Evolutionary conservation across 768 basidiomycete species (phyloP), one percentile per base, ranked within the genome.

Genomic region (Lactarius deliciosus): DNA sequence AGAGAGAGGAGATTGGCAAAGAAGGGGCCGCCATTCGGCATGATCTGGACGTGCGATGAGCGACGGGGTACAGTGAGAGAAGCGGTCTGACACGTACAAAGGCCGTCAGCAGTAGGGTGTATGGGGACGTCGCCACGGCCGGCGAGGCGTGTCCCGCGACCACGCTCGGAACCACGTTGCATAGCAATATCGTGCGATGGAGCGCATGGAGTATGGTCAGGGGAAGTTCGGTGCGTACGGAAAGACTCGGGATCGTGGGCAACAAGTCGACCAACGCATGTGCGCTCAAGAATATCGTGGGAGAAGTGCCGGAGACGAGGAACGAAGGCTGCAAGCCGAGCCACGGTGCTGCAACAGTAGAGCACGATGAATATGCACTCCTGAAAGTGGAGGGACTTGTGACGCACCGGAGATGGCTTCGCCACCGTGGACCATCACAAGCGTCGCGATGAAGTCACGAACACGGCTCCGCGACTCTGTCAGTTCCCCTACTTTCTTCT

Each of bases 1-100:
- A 92, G 85, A 43, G 88, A 89, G 77, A 89, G 84, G 57, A 89
- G 78, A 77, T 89, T 90, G 38, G 83, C 81, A 69, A 92, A 72
- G 81, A 96, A 90, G 80, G 92, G 92, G 6, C 92, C 92, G 3
- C 83, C 86, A 74, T 70, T 68, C 5, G 69, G 57, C n/a, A 63
- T 60, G 53, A 70, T 59, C 69, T 70, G 38, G 36, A 41, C 8
- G 40, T 22, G 38, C 34, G 9, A 30, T 64, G 30, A 67, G 61
- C 38, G 15, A 60, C 16, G 53, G 50, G 11, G 55, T 16, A 5
- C 6, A 7, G 36, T 32, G 25, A n/a, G 40, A 20, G 9, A 16
- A 38, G 61, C 16, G 40, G 28, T 11, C 34, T 11, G 56, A 22
- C 30, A 62, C 70, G 28, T 41, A 71, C 70, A 36, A 64, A 50